These are phyloP conservation scores for Clarireedia paspali DNA, from an alignment of 2,329 filamentous ascomycete species.

Conservation along the genomic window DNA sequence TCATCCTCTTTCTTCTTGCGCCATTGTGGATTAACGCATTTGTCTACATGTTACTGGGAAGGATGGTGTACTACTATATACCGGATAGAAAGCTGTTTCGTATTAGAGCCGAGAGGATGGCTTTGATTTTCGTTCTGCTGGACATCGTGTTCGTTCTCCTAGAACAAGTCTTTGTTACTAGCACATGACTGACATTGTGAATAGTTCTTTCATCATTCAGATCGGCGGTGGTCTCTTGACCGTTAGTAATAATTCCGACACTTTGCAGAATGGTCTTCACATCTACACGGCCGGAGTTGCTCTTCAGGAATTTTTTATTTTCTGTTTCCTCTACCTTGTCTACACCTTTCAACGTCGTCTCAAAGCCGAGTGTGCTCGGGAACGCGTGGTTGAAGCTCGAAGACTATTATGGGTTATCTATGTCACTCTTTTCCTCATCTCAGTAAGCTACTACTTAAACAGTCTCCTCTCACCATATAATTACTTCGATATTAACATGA, in stretches of 20 bases:
- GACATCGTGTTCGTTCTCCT: slow-evolving; percentile 37
- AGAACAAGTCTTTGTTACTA: not conserved
- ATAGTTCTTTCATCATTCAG: slow-evolving; percentile 22
- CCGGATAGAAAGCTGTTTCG: slow-evolving; percentile 31
- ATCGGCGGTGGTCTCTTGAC: not conserved
- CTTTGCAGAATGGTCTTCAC: slow-evolving; percentile 31
- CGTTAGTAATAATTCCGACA: slow-evolving; percentile 30
- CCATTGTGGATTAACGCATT: slow-evolving; percentile 31
- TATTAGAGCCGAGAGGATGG: slow-evolving; percentile 32
- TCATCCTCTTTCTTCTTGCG: slow-evolving; percentile 36
- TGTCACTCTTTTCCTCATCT: slow-evolving; percentile 31
- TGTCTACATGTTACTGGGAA: slow-evolving; percentile 29
- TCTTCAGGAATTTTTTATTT: slow-evolving; percentile 42
- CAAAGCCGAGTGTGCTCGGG: not conserved
- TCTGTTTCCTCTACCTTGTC: slow-evolving; percentile 17
- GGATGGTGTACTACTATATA: slow-evolving; percentile 31
- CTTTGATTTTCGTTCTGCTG: slow-evolving; percentile 39
- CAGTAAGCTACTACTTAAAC: slow-evolving; percentile 31
- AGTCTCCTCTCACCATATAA: slow-evolving; percentile 13
- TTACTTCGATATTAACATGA: slow-evolving; percentile 22
- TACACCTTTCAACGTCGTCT: not conserved
- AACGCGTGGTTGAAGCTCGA: not conserved
- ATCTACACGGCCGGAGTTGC: slow-evolving; percentile 48
- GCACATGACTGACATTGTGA: slow-evolving; percentile 15
- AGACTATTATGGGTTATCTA: slow-evolving; percentile 35